Evolutionary conservation across 371 early-diverging fungal genomes (phyloP).

Genomic region (Mucor lusitanicus): DNA sequence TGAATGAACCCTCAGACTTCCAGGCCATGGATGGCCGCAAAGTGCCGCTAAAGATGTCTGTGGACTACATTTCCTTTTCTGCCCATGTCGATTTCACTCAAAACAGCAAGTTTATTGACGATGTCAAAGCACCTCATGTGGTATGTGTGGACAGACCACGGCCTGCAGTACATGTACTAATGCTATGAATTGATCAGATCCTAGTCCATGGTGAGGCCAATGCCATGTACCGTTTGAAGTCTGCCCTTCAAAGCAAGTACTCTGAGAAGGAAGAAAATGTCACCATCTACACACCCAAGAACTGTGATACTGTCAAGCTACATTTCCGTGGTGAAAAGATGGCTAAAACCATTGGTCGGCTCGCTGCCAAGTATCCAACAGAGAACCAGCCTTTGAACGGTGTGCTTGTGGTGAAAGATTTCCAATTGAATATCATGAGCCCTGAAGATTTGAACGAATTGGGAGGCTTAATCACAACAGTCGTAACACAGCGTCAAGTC

Average conservation of each 20-base stretch:
- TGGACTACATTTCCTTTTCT: constrained; percentile 99
- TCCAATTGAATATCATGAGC: constrained; percentile 84
- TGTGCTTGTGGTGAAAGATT: constrained; percentile 88
- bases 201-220: constrained; percentile 99
- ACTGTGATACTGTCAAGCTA: constrained; percentile 93
- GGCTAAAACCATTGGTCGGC: constrained; percentile 87
- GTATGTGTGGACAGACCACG: constrained; percentile 44
- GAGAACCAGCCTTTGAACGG: constrained; percentile 74
- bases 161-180: background rate
- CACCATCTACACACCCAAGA: constrained; percentile 91
- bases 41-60: constrained; percentile 89
- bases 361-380: constrained; percentile 74
- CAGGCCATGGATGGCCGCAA: constrained; percentile 85
- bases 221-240: constrained; percentile 96
- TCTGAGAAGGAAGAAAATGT: constrained; percentile 82
- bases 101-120: constrained; percentile 98
- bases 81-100: constrained; percentile 99
- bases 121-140: constrained; percentile 93
- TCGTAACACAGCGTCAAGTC: constrained; percentile 77
- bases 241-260: constrained; percentile 88
- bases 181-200: constrained; percentile 43
- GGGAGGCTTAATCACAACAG: constrained; percentile 76
- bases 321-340: constrained; percentile 95
- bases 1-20: constrained; percentile 96
- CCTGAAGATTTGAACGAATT: constrained; percentile 78